phyloP scores from a whole-genome alignment of 1,139 yeast genomes.

The Eremothecium sinecaudum region DNA sequence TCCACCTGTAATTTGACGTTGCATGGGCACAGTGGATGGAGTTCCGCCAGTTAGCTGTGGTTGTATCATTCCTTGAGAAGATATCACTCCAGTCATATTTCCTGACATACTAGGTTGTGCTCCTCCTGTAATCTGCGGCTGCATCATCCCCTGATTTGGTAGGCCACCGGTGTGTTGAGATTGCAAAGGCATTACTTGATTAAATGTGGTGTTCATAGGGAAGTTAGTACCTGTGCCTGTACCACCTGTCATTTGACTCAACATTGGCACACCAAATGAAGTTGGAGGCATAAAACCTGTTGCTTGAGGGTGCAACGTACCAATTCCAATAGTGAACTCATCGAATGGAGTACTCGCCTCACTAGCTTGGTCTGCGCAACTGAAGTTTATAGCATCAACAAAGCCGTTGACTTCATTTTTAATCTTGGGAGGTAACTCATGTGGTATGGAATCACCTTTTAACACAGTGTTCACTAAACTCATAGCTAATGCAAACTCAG shows the following conservation, averaged over 20 bases:
- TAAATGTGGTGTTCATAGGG: not conserved
- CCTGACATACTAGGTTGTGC: conserved; percentile 8
- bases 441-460: conserved; percentile 71
- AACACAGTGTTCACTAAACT: conserved; percentile 74
- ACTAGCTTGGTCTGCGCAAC: conserved; percentile 43
- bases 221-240: not conserved
- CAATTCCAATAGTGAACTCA: conserved; percentile 7
- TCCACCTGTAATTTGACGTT: conserved; percentile 25
- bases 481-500: conserved; percentile 90
- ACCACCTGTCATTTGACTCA: not conserved
- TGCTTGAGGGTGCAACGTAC: conserved; percentile 31
- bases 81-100: too few species aligned
- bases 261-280: conserved; percentile 1
- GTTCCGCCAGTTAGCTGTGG: conserved; percentile 9
- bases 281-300: conserved; percentile 30
- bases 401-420: conserved; percentile 76
- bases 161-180: conserved; percentile 29
- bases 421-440: conserved; percentile 59
- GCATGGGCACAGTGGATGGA: too few species aligned
- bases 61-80: too few species aligned
- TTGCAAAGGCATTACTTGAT: conserved; percentile 11
- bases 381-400: conserved; percentile 80
- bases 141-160: conserved; percentile 26
- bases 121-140: conserved; percentile 33
- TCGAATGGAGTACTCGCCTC: conserved; percentile 29